Conservation (phyloP, 208 protist genomes). For the Histomonas meleagridis region DNA sequence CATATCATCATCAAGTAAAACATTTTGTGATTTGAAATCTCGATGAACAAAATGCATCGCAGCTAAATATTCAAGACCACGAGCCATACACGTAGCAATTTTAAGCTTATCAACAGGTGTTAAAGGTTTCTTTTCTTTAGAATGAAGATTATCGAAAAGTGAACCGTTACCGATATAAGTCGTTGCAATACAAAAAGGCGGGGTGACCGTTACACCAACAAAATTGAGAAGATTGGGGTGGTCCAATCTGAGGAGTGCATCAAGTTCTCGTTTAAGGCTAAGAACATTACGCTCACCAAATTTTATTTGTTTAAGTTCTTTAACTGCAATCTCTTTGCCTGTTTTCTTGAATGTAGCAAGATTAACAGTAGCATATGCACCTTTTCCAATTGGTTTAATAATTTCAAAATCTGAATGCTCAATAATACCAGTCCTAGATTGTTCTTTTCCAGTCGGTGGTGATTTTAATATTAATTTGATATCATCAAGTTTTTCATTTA, state of each 20-base stretch:
- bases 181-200: neutral
- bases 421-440: neutral
- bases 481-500: neutral
- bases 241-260: neutral
- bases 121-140: no score
- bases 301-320: neutral
- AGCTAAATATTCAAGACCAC: neutral
- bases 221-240: neutral
- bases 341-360: neutral
- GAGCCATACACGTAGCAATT: neutral
- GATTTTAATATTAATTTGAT: neutral
- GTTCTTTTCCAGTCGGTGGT: neutral
- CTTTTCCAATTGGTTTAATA: slow-evolving; percentile 3
- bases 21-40: slow-evolving; percentile 25
- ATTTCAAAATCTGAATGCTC: neutral
- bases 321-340: neutral
- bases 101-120: neutral
- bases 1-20: neutral
- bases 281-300: neutral
- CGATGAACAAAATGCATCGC: neutral
- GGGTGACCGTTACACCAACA: neutral
- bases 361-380: neutral
- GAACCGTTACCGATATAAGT: neutral
- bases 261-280: neutral
- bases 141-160: neutral